phyloP scores from a whole-genome alignment of 2,329 filamentous ascomycete species.

The Cladosporium sp. region DNA sequence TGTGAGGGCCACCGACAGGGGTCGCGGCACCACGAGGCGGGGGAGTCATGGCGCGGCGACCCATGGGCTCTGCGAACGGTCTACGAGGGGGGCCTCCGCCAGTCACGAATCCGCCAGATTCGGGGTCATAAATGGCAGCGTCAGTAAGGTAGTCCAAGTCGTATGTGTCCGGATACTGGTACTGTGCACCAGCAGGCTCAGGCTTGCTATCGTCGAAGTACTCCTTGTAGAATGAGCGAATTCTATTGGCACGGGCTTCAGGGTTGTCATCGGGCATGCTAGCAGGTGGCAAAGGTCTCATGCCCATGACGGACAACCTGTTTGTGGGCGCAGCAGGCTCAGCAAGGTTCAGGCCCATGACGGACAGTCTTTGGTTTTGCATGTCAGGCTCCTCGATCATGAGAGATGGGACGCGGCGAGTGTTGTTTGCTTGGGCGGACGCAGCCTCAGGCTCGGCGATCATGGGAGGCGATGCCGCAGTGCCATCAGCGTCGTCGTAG shows the following conservation, averaged over 20 bases:
- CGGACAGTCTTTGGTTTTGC: slow-evolving; percentile 13
- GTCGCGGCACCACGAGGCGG: slow-evolving; percentile 63
- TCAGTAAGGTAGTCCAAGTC: slow-evolving; percentile 65
- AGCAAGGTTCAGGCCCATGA: slow-evolving; percentile 11
- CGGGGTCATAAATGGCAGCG: slow-evolving; percentile 49
- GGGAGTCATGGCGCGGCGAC: slow-evolving; percentile 90
- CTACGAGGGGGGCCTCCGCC: slow-evolving; percentile 26
- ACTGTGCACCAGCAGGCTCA: slow-evolving; percentile 28
- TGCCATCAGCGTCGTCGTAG: slow-evolving; percentile 22
- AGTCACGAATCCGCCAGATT: slow-evolving; percentile 50
- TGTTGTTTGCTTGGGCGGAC: not conserved
- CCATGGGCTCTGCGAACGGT: slow-evolving; percentile 76
- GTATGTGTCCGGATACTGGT: slow-evolving; percentile 68
- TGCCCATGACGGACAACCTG: slow-evolving; percentile 50
- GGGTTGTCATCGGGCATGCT: slow-evolving; percentile 84
- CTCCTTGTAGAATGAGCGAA: slow-evolving; percentile 98
- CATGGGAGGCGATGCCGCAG: slow-evolving; percentile 13
- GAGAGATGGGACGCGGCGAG: not conserved
- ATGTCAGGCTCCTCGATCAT: slow-evolving; percentile 1
- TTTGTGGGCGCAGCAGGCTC: slow-evolving; percentile 16
- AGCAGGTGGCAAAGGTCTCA: slow-evolving; percentile 75
- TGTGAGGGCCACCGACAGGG: slow-evolving; percentile 38
- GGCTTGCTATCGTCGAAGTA: slow-evolving; percentile 85
- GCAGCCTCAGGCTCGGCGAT: slow-evolving; percentile 19
- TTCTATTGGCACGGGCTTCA: slow-evolving; percentile 89